Evolutionary conservation across 1,284 basidiomycete genomes (phyloP), one percentile per base, ranked within the genome.

Genomic region (Mycosarcoma mackinlayi): DNA sequence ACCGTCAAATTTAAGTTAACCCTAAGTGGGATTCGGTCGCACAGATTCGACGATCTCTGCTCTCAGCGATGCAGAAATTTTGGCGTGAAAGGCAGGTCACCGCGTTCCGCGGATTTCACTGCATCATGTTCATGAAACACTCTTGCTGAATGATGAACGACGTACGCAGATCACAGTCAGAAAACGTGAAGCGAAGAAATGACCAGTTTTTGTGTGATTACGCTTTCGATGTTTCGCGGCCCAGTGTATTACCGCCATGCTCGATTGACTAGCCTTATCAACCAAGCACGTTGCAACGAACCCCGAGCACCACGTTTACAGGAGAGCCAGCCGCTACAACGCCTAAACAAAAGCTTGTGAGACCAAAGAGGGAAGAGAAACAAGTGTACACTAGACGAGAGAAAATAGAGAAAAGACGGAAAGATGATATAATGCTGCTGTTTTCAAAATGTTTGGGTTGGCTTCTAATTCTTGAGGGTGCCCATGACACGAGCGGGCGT

Each of bases 401-500:
- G 31, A 40, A 33, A 40, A 19, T 21, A 48, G 39, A 48, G 41
- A 39, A 34, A 25, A 55, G 52, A 44, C 44, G 39, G 41, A 53
- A 42, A n/a, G n/a, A n/a, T n/a, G n/a, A n/a, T n/a, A n/a, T n/a
- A n/a, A n/a, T 57, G 40, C 23, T 62, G 45, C 16, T 37, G 34
- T 1, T 40, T 16, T 30, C 24, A 11, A 30, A 25, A 6, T 33
- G 24, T 28, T 42, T 25, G 24, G 3, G 37, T 23, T 27, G 25
- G 16, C 16, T 7, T 44, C 24, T 62, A 70, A 53, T 74, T 67
- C 67, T 70, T 70, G 59, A 73, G 57, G 28, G 62, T 76, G 40
- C 70, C 77, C 57, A 79, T 60, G 59, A 79, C 62, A 53, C 79
- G 79, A 44, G 73, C 61, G 34, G 77, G 77, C 19, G 70, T 71